Conservation (phyloP, 2,329 filamentous ascomycete species). For the Botrytis deweyae region DNA sequence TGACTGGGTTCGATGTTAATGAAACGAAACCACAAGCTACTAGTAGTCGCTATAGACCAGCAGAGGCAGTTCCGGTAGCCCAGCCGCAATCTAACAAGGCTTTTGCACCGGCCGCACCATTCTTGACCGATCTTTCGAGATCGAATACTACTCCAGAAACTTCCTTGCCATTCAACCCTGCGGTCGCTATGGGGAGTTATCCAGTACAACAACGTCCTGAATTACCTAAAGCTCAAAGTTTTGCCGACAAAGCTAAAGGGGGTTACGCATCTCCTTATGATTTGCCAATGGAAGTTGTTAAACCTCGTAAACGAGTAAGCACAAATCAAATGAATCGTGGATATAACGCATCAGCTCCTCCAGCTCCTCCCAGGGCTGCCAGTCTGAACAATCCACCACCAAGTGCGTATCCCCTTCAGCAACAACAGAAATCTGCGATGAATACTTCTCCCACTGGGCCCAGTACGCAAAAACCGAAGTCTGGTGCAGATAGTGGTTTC, state of each 20-base stretch:
- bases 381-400: slow-evolving; percentile 34
- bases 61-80: slow-evolving; percentile 22
- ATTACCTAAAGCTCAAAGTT: slow-evolving; percentile 70
- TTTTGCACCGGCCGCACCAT: slow-evolving; percentile 36
- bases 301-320: slow-evolving; percentile 63
- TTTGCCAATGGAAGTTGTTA: slow-evolving; percentile 83
- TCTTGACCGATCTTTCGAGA: slow-evolving; percentile 37
- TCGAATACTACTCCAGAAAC: slow-evolving; percentile 23
- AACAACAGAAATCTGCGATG: slow-evolving; percentile 21
- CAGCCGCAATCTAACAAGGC: slow-evolving; percentile 27
- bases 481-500: slow-evolving; percentile 49
- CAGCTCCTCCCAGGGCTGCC: slow-evolving; percentile 36
- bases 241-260: slow-evolving; percentile 84
- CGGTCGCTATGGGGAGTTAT: slow-evolving; percentile 27
- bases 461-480: slow-evolving; percentile 39
- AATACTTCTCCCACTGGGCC: slow-evolving; percentile 6
- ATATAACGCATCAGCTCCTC: slow-evolving; percentile 30
- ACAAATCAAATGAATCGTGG: slow-evolving; percentile 45
- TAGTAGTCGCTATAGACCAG: slow-evolving; percentile 37
- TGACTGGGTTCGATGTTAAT: slow-evolving; percentile 29
- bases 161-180: slow-evolving; percentile 30
- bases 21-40: slow-evolving; percentile 26
- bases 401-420: slow-evolving; percentile 25
- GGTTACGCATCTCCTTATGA: slow-evolving; percentile 96
- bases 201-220: slow-evolving; percentile 43